Evolutionary conservation across 148 eudicot species (phyloP).

Genomic region (Mesembryanthemum crystallinum): DNA sequence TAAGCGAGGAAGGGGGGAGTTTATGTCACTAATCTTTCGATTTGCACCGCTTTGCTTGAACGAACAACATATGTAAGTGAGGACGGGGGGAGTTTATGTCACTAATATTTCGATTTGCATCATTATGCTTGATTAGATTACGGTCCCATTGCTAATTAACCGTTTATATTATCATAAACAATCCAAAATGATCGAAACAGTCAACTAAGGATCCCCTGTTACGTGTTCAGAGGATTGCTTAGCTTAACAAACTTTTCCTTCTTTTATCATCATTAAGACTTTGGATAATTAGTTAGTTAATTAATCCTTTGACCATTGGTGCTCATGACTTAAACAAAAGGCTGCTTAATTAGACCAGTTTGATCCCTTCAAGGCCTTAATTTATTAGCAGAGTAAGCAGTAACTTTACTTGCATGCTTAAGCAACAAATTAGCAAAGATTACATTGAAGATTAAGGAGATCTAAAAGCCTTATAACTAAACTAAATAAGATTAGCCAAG

Average conservation of each 20-base stretch:
- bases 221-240: neutral
- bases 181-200: no score
- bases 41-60: no score
- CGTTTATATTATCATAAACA: no score
- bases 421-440: constrained; percentile 12
- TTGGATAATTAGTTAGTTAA: constrained; percentile 12
- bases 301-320: constrained; percentile 14
- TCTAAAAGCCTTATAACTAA: constrained; percentile 5
- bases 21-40: no score
- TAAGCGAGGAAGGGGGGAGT: no score
- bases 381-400: neutral
- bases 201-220: neutral
- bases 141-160: no score
- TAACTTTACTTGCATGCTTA: constrained; percentile 17
- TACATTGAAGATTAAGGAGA: constrained; percentile 10
- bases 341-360: constrained; percentile 6
- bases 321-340: neutral
- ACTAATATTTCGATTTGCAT: no score
- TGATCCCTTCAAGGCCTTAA: constrained; percentile 12
- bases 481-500: constrained; percentile 13
- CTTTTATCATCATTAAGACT: neutral
- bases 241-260: neutral
- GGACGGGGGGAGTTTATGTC: no score
- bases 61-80: no score
- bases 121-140: no score